phyloP scores from a whole-genome alignment of 768 basidiomycete species.

The Boletus reticulatus region DNA sequence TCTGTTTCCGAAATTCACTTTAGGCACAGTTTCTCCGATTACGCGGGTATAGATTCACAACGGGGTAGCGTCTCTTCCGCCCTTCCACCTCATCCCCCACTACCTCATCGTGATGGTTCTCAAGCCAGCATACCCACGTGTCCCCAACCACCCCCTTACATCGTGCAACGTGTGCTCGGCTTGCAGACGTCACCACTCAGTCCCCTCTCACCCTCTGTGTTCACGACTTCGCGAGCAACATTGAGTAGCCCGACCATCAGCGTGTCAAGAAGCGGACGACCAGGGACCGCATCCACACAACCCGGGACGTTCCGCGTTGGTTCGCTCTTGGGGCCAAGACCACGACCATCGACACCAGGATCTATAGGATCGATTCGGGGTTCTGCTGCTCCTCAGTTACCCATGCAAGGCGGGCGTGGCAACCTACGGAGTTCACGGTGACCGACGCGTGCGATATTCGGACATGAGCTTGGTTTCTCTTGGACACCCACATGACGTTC shows the following conservation, averaged over 20 bases:
- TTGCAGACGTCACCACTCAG: constrained; percentile 23
- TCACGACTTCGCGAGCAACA: neutral
- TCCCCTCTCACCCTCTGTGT: constrained; percentile 1
- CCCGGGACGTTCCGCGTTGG: constrained; percentile 12
- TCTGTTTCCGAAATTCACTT: constrained; percentile 55
- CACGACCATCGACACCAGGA: constrained; percentile 20
- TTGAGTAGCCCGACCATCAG: neutral
- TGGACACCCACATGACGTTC: constrained; percentile 8
- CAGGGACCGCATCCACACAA: constrained; percentile 5
- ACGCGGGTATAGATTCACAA: constrained; percentile 29
- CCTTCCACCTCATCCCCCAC: constrained; percentile 43
- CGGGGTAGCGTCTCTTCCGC: constrained; percentile 33
- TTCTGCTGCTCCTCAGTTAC: constrained; percentile 24
- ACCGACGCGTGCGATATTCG: neutral
- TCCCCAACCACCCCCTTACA: constrained; percentile 27
- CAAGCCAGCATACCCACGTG: constrained; percentile 13
- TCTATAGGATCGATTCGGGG: constrained; percentile 21
- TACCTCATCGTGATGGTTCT: constrained; percentile 29
- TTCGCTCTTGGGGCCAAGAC: constrained; percentile 31
- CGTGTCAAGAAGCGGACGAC: neutral
- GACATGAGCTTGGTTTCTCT: constrained; percentile 16
- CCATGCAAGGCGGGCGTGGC: constrained; percentile 31
- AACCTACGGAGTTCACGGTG: constrained; percentile 15
- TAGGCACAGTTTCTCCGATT: constrained; percentile 39
- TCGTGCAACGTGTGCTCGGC: constrained; percentile 33